Conservation (phyloP, 1,139 yeast species). For the Geotrichum cucujoidarum region DNA sequence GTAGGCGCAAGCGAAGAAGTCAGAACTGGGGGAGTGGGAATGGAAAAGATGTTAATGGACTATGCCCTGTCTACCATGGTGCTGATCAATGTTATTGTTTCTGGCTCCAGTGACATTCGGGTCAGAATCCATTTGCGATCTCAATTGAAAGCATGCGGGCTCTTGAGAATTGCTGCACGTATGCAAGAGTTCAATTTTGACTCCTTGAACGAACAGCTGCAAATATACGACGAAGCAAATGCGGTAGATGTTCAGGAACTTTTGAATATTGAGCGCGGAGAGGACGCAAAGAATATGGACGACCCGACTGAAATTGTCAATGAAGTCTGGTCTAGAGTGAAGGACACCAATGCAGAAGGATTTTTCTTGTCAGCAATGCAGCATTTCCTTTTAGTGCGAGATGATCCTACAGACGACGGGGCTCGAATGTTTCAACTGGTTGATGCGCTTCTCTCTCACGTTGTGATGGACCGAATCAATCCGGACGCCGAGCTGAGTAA, state of each 20-base stretch:
- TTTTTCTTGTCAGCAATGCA: slow-evolving; percentile 75
- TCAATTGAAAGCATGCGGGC: slow-evolving; percentile 71
- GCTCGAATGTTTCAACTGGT: slow-evolving; percentile 69
- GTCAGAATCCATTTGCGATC: slow-evolving; percentile 73
- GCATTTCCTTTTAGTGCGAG: slow-evolving; percentile 59
- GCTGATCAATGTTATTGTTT: slow-evolving; percentile 66
- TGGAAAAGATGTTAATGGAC: slow-evolving; percentile 71
- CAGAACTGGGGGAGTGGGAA: slow-evolving; percentile 52
- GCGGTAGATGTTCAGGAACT: slow-evolving; percentile 67
- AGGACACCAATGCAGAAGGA: slow-evolving; percentile 64
- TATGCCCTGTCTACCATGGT: slow-evolving; percentile 76
- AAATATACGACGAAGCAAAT: slow-evolving; percentile 59
- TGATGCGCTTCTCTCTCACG: slow-evolving; percentile 78
- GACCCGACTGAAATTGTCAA: slow-evolving; percentile 71
- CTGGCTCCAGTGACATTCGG: slow-evolving; percentile 56
- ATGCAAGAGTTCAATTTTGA: slow-evolving; percentile 61
- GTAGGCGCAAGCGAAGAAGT: slow-evolving; percentile 94
- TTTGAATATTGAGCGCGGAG: slow-evolving; percentile 54
- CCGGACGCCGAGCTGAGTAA: slow-evolving; percentile 66
- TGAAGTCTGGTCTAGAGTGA: slow-evolving; percentile 48
- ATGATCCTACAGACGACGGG: slow-evolving; percentile 52
- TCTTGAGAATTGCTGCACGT: slow-evolving; percentile 56
- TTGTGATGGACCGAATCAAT: slow-evolving; percentile 50
- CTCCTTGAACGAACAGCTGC: slow-evolving; percentile 59
- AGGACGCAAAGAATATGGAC: slow-evolving; percentile 41